These are phyloP conservation scores for Sphaerulina populicola DNA, from an alignment of 2,329 filamentous ascomycete genomes.

Conservation along the genomic window DNA sequence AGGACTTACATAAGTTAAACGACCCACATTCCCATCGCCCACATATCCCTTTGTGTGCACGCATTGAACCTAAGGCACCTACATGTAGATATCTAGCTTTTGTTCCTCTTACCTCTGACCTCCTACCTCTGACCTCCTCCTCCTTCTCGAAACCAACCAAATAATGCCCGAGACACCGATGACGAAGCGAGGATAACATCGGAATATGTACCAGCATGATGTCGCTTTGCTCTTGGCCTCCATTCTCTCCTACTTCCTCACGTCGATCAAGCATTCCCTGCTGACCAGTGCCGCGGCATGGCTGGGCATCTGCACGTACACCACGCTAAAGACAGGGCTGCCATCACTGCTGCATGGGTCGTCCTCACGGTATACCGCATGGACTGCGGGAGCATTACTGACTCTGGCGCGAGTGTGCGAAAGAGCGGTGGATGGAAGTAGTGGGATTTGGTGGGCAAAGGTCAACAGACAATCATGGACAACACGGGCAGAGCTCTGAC, in stretches of 20 bases:
- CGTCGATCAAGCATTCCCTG: conserved; percentile 25
- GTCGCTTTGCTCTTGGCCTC: conserved; percentile 26
- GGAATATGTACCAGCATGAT: conserved; percentile 21
- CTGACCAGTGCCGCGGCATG: conserved; percentile 39
- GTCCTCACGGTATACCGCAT: conserved; percentile 29
- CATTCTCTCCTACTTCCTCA: conserved; percentile 11
- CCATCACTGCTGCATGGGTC: conserved; percentile 15
- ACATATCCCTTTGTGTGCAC: too few relatives aligned
- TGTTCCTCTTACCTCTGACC: too few relatives aligned
- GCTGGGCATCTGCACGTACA: conserved; percentile 34
- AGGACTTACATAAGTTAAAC: too few relatives aligned
- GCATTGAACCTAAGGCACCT: too few relatives aligned
- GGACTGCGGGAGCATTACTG: conserved; percentile 38
- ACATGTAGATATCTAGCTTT: too few relatives aligned
- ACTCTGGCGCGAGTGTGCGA: conserved; percentile 40
- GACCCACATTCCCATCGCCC: too few relatives aligned
- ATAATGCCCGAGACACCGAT: neutral
- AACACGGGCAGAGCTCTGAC: conserved; percentile 15
- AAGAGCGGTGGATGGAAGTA: conserved; percentile 37
- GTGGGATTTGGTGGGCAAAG: conserved; percentile 41
- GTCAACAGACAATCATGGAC: conserved; percentile 25
- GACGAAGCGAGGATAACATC: neutral
- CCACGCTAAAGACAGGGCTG: conserved; percentile 29
- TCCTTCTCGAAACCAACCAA: too few relatives aligned
- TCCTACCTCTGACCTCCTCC: too few relatives aligned